These are phyloP conservation scores for Pogostemon cablin DNA, from an alignment of 257 asterid genomes.

Conservation along the genomic window DNA sequence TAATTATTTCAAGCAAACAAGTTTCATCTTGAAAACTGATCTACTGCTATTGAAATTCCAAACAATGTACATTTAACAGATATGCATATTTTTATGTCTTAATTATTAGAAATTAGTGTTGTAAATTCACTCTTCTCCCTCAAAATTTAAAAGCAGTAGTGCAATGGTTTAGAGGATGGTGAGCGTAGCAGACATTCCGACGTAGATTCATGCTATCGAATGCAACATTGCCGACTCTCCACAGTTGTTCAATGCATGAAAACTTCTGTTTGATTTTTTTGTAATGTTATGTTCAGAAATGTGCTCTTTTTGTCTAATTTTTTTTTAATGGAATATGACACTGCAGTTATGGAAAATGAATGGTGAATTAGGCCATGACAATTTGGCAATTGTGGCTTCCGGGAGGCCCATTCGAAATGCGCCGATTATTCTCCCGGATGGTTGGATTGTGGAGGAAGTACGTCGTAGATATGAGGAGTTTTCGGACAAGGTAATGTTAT, in stretches of 20 bases:
- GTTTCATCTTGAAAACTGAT: background rate
- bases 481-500: slow-evolving; percentile 53
- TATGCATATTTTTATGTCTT: too few relatives aligned
- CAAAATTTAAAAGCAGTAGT: too few relatives aligned
- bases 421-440: slow-evolving; percentile 63
- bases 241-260: background rate
- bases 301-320: background rate
- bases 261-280: background rate
- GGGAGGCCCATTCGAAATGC: slow-evolving; percentile 33
- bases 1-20: too few relatives aligned
- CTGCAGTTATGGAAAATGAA: slow-evolving; percentile 48
- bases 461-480: slow-evolving; percentile 46
- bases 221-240: background rate
- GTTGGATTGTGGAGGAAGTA: slow-evolving; percentile 77
- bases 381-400: slow-evolving; percentile 43
- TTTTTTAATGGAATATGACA: background rate
- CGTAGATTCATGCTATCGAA: too few relatives aligned
- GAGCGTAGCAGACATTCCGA: too few relatives aligned
- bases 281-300: background rate
- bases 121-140: too few relatives aligned
- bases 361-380: slow-evolving; percentile 36
- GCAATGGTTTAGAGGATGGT: too few relatives aligned
- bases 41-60: background rate
- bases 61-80: too few relatives aligned
- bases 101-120: too few relatives aligned